phyloP scores from a whole-genome alignment of 1,284 basidiomycete species.

The Austroboletus niveus region DNA sequence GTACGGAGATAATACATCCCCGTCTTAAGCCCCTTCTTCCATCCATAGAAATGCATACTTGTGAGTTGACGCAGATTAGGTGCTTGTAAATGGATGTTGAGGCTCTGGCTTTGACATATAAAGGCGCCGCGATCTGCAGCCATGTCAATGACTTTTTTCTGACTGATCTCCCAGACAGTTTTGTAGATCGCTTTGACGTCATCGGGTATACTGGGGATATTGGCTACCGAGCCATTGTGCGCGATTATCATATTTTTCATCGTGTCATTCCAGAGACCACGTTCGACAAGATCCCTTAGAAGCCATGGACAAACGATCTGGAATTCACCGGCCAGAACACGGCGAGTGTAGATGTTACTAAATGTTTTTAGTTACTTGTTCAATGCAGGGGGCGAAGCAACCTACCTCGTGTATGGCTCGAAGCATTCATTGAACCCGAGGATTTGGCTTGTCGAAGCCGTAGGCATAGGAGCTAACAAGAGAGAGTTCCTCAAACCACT shows the following conservation, averaged over 20 bases:
- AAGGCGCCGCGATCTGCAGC: conserved; percentile 98
- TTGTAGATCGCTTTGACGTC: conserved; percentile 97
- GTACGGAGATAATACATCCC: conserved; percentile 98
- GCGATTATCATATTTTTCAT: conserved; percentile 99
- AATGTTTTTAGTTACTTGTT: conserved; percentile 10
- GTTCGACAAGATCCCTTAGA: conserved; percentile 93
- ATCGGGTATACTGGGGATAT: conserved; percentile 82
- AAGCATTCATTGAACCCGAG: conserved; percentile 99
- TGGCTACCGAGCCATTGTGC: conserved; percentile 94
- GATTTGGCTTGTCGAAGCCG: conserved; percentile 98
- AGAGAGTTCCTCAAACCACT: conserved; percentile 93
- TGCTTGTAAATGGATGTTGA: conserved; percentile 93
- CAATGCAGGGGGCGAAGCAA: not conserved
- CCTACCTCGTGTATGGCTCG: conserved; percentile 90
- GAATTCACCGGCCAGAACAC: conserved; percentile 99
- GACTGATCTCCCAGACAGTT: conserved; percentile 99
- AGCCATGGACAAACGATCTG: conserved; percentile 99
- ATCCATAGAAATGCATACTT: conserved; percentile 99
- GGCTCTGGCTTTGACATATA: conserved; percentile 91
- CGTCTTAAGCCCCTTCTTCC: conserved; percentile 99
- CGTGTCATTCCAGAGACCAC: conserved; percentile 94
- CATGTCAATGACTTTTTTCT: conserved; percentile 98
- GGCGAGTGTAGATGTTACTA: conserved; percentile 98
- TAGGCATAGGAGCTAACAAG: conserved; percentile 97
- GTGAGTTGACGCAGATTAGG: conserved; percentile 95